These are phyloP conservation scores for Fusarium brevicatenulatum DNA, from an alignment of 2,329 filamentous ascomycete species.

Conservation along the genomic window DNA sequence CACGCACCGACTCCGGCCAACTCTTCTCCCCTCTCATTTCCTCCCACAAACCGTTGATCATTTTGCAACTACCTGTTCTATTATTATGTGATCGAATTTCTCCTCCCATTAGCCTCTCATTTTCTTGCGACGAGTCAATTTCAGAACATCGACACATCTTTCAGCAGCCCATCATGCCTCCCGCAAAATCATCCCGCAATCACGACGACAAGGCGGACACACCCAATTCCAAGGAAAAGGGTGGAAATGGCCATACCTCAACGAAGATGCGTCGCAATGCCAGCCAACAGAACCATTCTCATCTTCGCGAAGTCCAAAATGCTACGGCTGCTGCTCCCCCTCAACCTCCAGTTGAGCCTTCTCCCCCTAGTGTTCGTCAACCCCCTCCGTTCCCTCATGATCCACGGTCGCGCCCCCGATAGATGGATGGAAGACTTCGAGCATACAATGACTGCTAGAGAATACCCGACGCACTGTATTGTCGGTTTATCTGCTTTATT, in stretches of 20 bases:
- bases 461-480: neutral
- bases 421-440: neutral
- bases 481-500: neutral
- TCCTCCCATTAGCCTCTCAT: constrained; percentile 4
- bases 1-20: constrained; percentile 40
- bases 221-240: constrained; percentile 57
- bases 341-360: constrained; percentile 44
- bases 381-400: constrained; percentile 18
- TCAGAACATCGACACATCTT: neutral
- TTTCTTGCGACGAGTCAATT: constrained; percentile 3
- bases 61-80: constrained; percentile 11
- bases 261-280: constrained; percentile 66
- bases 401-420: neutral
- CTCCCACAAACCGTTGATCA: constrained; percentile 21
- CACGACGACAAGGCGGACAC: constrained; percentile 61
- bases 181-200: constrained; percentile 57
- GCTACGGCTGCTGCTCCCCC: constrained; percentile 50
- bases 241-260: constrained; percentile 55
- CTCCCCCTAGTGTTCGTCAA: constrained; percentile 49
- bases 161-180: constrained; percentile 52
- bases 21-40: constrained; percentile 34
- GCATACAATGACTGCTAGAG: neutral
- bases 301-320: constrained; percentile 57
- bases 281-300: constrained; percentile 60
- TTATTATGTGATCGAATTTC: constrained; percentile 40